Evolutionary conservation across 129 eudicot genomes (phyloP), one percentile per base, ranked within the genome.

Genomic region (Flaveria linearis): DNA sequence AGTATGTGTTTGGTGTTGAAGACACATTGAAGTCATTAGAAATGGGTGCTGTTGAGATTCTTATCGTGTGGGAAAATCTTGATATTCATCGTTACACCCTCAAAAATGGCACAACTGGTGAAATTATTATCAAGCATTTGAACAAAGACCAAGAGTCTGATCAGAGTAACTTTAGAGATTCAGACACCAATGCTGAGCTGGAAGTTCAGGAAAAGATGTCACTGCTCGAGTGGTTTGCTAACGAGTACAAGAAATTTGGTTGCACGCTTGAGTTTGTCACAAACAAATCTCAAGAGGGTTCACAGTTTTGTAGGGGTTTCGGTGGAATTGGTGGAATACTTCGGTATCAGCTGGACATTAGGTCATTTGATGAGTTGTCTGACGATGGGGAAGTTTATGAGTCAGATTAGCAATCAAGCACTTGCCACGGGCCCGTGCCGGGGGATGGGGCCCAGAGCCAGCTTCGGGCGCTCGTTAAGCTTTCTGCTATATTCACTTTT

Each of bases 261-360:
- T 62, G 68, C 68, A 62, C 68, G 2, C 68, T 62, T 7, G 68
- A 62, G 68, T 62, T 62, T 62, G 68, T 62, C 28, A 62, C 68
- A 13, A 62, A 62, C 68, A 62, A 62, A 28, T 62, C 68, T 28
- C 68, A 62, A 62, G 68, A 62, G 68, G 68, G 68, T 62, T 62
- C 68, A 5, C 68, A 62, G 68, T 62, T 62, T 62, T 62, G 68
- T 62, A 62, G 68, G 68, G 68, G 68, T 17, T 83, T 83, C 16
- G 83, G 83, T 65, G 86, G 86, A 49, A 83, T 83, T n/a, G 84
- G 87, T 14, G 83, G 87, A 45, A 83, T 79, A 69, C 84, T 78
- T 69, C 77, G 86, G 6, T 83, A 78, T 55, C 73, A 45, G 68
- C 45, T 62, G 68, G 68, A 62, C 68, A 62, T 62, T 28, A 62